These are phyloP conservation scores for Aspergillus sp. DNA, from an alignment of 2,329 filamentous ascomycete species.

Conservation along the genomic window DNA sequence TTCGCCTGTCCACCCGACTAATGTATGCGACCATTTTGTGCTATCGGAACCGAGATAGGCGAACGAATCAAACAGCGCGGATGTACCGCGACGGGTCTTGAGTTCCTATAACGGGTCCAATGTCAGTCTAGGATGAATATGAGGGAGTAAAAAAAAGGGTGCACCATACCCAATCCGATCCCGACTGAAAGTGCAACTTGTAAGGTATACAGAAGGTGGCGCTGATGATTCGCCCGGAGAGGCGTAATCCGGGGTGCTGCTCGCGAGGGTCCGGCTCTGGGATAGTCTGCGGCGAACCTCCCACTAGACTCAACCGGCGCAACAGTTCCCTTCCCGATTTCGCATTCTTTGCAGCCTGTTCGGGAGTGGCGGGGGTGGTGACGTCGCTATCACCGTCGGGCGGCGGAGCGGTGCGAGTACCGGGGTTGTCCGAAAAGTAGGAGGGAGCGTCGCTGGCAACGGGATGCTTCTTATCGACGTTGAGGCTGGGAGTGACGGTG, in stretches of 20 bases:
- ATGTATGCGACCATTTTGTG: constrained; percentile 81
- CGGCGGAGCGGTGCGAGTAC: constrained; percentile 12
- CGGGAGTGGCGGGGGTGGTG: constrained; percentile 25
- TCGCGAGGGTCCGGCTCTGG: constrained; percentile 48
- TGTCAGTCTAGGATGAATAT: constrained; percentile 1
- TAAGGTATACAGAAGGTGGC: constrained; percentile 59
- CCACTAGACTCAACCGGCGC: constrained; percentile 45
- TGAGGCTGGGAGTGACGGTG: constrained; percentile 21
- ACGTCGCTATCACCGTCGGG: constrained; percentile 3
- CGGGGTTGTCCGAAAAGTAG: constrained; percentile 23
- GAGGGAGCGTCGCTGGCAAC: constrained; percentile 18
- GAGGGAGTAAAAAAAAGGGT: background rate
- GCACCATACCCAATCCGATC: constrained; percentile 49
- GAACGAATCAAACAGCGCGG: constrained; percentile 87
- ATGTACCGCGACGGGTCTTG: constrained; percentile 72
- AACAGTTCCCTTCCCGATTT: constrained; percentile 46
- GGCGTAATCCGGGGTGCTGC: constrained; percentile 50
- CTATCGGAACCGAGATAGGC: constrained; percentile 77
- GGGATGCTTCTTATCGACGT: constrained; percentile 15
- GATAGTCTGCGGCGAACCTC: constrained; percentile 32
- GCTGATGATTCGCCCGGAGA: constrained; percentile 58
- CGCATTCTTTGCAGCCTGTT: constrained; percentile 40
- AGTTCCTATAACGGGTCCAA: constrained; percentile 52
- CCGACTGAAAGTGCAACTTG: constrained; percentile 47
- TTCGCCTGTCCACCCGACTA: constrained; percentile 94